These are phyloP conservation scores for Candida ponderosae DNA, from an alignment of 805 yeast species.

Conservation along the genomic window DNA sequence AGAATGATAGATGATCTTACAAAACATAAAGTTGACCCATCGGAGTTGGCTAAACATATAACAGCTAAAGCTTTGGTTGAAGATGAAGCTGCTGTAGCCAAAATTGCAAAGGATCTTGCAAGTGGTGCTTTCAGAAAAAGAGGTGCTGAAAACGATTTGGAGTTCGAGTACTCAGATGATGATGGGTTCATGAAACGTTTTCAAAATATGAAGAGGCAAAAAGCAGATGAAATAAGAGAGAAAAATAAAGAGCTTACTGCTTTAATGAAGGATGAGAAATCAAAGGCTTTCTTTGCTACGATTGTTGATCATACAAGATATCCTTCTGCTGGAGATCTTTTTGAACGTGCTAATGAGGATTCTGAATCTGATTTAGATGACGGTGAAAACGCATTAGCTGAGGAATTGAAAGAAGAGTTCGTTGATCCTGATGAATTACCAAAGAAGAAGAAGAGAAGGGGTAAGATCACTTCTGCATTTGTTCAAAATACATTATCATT, in stretches of 20 bases:
- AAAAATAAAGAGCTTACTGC: conserved; percentile 35
- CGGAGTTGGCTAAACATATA: conserved; percentile 47
- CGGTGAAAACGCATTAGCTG: conserved; percentile 21
- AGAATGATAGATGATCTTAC: conserved; percentile 68
- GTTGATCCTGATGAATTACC: conserved; percentile 15
- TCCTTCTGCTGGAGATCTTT: conserved; percentile 21
- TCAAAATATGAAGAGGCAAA: conserved; percentile 29
- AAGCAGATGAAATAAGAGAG: conserved; percentile 41
- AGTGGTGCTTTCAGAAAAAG: conserved; percentile 62
- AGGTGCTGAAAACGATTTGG: conserved; percentile 43
- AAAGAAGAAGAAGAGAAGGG: conserved; percentile 25
- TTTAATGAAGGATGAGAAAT: conserved; percentile 43
- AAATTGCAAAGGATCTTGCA: conserved; percentile 61
- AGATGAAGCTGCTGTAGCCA: conserved; percentile 58
- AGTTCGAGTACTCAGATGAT: conserved; percentile 65
- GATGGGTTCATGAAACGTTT: conserved; percentile 47
- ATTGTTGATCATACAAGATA: conserved; percentile 42
- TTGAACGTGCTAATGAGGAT: conserved; percentile 19
- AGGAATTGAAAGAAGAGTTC: conserved; percentile 16
- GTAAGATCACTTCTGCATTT: conserved; percentile 45
- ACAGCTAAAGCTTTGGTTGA: conserved; percentile 52
- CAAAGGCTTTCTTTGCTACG: conserved; percentile 61
- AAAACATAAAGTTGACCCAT: conserved; percentile 47
- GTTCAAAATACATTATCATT: conserved; percentile 52
- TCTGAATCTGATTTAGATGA: conserved; percentile 21